phyloP scores from a whole-genome alignment of 768 basidiomycete genomes.

The Hypsizygus marmoreus region DNA sequence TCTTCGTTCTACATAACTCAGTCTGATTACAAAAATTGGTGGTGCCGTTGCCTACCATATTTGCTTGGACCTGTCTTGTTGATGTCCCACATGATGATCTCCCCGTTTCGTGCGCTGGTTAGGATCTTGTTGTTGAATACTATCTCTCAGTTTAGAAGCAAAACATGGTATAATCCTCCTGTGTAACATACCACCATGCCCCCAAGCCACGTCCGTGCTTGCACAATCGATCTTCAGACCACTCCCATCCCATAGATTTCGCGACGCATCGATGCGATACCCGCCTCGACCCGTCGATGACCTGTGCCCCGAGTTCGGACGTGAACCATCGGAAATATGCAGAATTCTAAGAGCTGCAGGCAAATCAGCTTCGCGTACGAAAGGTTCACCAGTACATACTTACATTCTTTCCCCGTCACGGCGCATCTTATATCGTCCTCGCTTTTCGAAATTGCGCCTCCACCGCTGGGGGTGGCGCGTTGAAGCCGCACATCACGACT shows the following conservation, averaged over 20 bases:
- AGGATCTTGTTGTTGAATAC: constrained; percentile 75
- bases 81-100: constrained; percentile 83
- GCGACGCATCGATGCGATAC: constrained; percentile 67
- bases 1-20: constrained; percentile 68
- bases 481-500: constrained; percentile 59
- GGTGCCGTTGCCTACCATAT: constrained; percentile 58
- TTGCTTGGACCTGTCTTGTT: constrained; percentile 66
- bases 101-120: constrained; percentile 80
- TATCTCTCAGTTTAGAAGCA: constrained; percentile 26
- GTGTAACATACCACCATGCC: constrained; percentile 54
- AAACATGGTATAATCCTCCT: neutral
- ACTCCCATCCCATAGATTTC: constrained; percentile 78
- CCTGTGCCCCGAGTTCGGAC: constrained; percentile 48
- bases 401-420: constrained; percentile 81
- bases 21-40: neutral
- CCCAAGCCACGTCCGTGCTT: constrained; percentile 83
- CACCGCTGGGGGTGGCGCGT: constrained; percentile 61
- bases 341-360: constrained; percentile 59
- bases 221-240: constrained; percentile 79
- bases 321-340: constrained; percentile 52
- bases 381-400: neutral
- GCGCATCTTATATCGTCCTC: constrained; percentile 70
- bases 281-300: constrained; percentile 59
- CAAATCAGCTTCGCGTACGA: neutral
- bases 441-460: constrained; percentile 66